A percentile compares a stretch with the other conserved stretches of the same genome.
These are phyloP conservation scores for Boletus huronensis DNA, from an alignment of 768 basidiomycete species.

Conservation along the genomic window DNA sequence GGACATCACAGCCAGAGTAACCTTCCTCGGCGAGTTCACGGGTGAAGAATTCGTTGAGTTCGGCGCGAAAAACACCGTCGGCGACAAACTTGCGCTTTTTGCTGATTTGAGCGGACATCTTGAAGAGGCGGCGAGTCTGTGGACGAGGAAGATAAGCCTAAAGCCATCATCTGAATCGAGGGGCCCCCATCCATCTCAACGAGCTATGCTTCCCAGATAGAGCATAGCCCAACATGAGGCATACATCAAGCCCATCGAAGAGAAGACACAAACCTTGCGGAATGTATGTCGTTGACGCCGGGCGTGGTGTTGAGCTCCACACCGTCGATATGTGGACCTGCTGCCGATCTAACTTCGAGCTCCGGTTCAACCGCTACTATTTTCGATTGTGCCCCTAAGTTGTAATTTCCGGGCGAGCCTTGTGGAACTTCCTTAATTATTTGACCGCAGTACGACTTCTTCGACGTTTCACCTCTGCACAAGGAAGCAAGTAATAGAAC, in stretches of 20 bases:
- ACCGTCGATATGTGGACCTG: constrained; percentile 7
- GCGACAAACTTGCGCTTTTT: constrained; percentile 99
- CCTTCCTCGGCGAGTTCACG: constrained; percentile 98
- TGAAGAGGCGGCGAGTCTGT: constrained; percentile 27
- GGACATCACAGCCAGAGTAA: constrained; percentile 99
- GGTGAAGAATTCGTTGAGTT: constrained; percentile 98
- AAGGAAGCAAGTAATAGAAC: constrained; percentile 2
- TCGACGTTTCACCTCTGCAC: constrained; percentile 3
- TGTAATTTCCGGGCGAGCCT: background rate
- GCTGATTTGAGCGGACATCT: constrained; percentile 86
- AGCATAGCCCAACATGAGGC: background rate
- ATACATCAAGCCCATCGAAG: background rate
- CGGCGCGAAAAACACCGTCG: constrained; percentile 98
- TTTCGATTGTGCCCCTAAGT: constrained; percentile 8
- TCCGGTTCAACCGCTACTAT: constrained; percentile 20
- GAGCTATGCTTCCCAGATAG: background rate
- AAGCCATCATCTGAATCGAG: constrained; percentile 17
- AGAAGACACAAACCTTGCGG: constrained; percentile 23
- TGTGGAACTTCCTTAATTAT: background rate
- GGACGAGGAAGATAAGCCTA: constrained; percentile 18
- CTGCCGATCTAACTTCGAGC: constrained; percentile 18
- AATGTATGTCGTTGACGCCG: constrained; percentile 17
- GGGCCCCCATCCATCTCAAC: constrained; percentile 20
- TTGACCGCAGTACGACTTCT: constrained; percentile 1
- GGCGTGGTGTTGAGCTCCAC: constrained; percentile 18